These are phyloP conservation scores for Xylariaceae sp. DNA, from an alignment of 2,329 filamentous ascomycete genomes.

Conservation along the genomic window DNA sequence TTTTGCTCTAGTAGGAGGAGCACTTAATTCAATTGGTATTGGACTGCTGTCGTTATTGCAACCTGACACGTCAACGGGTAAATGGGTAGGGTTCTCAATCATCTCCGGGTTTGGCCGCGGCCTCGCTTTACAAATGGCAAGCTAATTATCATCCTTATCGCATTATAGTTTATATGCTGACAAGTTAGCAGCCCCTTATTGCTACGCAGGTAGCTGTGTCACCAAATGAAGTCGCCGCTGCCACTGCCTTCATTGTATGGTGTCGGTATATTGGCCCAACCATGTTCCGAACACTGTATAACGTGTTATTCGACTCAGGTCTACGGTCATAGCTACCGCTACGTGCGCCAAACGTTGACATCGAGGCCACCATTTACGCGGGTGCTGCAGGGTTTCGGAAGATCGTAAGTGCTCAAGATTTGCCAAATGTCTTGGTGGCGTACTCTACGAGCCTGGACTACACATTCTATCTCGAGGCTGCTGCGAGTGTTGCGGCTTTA, in stretches of 20 bases:
- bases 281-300: constrained; percentile 20
- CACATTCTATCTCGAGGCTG: constrained; percentile 45
- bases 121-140: constrained; percentile 16
- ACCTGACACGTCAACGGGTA: constrained; percentile 7
- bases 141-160: neutral
- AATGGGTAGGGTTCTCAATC: constrained; percentile 20
- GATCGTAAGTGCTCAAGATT: constrained; percentile 38
- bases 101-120: constrained; percentile 20
- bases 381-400: constrained; percentile 49
- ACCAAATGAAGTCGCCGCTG: constrained; percentile 1
- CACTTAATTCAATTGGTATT: constrained; percentile 11
- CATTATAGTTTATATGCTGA: neutral
- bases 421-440: constrained; percentile 46
- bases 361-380: constrained; percentile 44
- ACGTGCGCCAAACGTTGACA: constrained; percentile 40
- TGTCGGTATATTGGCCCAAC: constrained; percentile 18
- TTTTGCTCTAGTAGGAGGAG: constrained; percentile 8
- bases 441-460: constrained; percentile 47
- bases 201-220: constrained; percentile 2
- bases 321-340: constrained; percentile 40
- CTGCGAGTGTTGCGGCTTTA: no score
- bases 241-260: constrained; percentile 21
- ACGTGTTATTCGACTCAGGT: constrained; percentile 41
- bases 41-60: constrained; percentile 22
- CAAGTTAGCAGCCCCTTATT: neutral